phyloP scores from a whole-genome alignment of 1,139 yeast species.

The Pichia sp. region DNA sequence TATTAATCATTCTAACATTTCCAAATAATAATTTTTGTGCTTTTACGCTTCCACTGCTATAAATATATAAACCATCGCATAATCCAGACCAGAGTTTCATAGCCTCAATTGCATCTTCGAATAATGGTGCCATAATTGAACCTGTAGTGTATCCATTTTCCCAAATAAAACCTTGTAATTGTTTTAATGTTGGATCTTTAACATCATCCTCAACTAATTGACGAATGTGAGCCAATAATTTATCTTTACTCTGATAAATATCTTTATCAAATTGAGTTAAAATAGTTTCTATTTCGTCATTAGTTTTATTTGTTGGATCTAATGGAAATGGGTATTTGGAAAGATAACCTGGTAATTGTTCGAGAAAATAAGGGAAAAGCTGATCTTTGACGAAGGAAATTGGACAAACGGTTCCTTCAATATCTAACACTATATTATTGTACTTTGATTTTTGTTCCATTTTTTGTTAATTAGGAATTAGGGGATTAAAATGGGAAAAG shows the following conservation, averaged over 20 bases:
- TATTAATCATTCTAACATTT: conserved; percentile 40
- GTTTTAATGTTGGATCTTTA: conserved; percentile 72
- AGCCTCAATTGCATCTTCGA: conserved; percentile 60
- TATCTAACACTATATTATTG: conserved; percentile 50
- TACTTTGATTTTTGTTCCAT: conserved; percentile 10
- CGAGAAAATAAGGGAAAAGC: conserved; percentile 46
- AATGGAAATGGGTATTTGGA: conserved; percentile 35
- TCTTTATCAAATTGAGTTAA: conserved; percentile 43
- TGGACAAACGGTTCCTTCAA: conserved; percentile 91
- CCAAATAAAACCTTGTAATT: conserved; percentile 84
- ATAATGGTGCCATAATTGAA: conserved; percentile 70
- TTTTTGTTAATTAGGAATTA: no score
- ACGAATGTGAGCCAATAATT: conserved; percentile 39
- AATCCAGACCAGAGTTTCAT: conserved; percentile 36
- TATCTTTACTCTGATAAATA: conserved; percentile 5
- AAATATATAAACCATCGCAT: conserved; percentile 48
- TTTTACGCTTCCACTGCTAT: conserved; percentile 85
- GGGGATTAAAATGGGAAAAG: no score
- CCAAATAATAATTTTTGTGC: conserved; percentile 78
- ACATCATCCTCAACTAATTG: conserved; percentile 59
- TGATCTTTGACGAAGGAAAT: conserved; percentile 77
- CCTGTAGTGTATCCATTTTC: conserved; percentile 69
- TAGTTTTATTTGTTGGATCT: conserved; percentile 2
- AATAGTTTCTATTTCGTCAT: conserved; percentile 30
- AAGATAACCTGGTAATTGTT: conserved; percentile 32